Base-by-base conservation (phyloP, 352 stramenopile genomes). In the Phytophthora citrophthora region DNA sequence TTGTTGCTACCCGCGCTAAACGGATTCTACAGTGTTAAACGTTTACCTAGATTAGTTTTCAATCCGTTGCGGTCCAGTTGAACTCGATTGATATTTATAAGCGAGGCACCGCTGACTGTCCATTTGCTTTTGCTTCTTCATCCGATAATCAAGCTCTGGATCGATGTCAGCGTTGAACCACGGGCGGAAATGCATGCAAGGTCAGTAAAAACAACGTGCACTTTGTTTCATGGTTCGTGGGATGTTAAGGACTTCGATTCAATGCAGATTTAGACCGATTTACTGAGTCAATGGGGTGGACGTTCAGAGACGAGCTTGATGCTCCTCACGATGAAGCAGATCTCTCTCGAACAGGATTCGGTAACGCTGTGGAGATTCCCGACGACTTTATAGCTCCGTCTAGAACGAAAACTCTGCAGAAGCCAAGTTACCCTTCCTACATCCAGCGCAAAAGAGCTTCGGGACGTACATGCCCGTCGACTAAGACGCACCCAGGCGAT, bases 261-360 rank as follows among this genome's bases (percentile, higher is more conserved):
- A n/a, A 34, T 32, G 29, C 29, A 89, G 83, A 92, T 10, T 63
- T 92, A 11, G 70, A 78, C 24, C 76, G 53, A 24, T 92, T 92
- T 51, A 81, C 74, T 7, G 59, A 87, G 7, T 44, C 59, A 34
- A 90, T 90, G 81, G 83, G 83, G 26, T 92, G 79, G 81, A 68
- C 64, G 1, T 87, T 90, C 45, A 77, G 49, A 12, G 59, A 86
- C 63, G 46, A 62, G 45, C 16, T 55, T 9, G 26, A 62, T 39
- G 10, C 50, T 29, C 13, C 29, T 40, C 40, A 24, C n/a, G 47
- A 68, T 46, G 31, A 64, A 34, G 39, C 27, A 10, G 76, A 86
- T 44, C 41, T 72, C 18, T 57, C 43, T 18, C 61, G 63, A 9
- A 83, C 81, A 10, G 74, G 69, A 8, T 77, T 86, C 18, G 79